These are phyloP conservation scores for Drosera spatulata DNA, from an alignment of 179 eudicot species.

Conservation along the genomic window DNA sequence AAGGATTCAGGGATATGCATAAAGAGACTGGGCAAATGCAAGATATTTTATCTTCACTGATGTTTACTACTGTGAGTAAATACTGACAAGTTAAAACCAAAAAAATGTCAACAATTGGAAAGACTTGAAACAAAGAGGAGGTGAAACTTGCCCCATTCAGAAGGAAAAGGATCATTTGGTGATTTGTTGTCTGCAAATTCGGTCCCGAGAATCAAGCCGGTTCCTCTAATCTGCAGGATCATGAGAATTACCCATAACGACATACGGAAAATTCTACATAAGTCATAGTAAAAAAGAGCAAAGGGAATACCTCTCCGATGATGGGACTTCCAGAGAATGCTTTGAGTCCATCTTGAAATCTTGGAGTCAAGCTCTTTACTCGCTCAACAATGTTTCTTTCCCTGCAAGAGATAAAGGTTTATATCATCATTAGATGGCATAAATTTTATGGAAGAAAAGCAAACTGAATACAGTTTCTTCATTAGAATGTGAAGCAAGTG, in stretches of 20 bases:
- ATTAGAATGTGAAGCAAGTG: no score
- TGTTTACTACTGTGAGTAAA: no score
- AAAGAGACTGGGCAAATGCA: no score
- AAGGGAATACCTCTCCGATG: slow-evolving; percentile 68
- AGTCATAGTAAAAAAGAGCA: neutral
- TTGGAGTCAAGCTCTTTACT: slow-evolving; percentile 60
- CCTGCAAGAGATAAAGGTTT: slow-evolving; percentile 20
- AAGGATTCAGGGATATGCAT: no score
- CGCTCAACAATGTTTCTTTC: slow-evolving; percentile 73
- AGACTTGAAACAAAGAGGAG: neutral
- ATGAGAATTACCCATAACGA: neutral
- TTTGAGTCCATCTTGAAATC: slow-evolving; percentile 77
- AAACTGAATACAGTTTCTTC: no score
- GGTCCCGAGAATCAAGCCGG: slow-evolving; percentile 80
- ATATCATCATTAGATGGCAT: neutral
- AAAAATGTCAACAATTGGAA: neutral
- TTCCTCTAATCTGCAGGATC: slow-evolving; percentile 65
- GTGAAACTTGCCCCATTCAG: slow-evolving; percentile 73
- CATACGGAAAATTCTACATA: neutral
- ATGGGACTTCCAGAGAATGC: slow-evolving; percentile 84
- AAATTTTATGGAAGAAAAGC: no score
- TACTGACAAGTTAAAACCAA: no score
- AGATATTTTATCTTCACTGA: no score
- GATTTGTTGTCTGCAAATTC: slow-evolving; percentile 88
- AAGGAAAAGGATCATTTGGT: slow-evolving; percentile 73